These are phyloP conservation scores for Pseudogymnoascus sp. DNA, from an alignment of 2,329 filamentous ascomycete genomes.

Conservation along the genomic window DNA sequence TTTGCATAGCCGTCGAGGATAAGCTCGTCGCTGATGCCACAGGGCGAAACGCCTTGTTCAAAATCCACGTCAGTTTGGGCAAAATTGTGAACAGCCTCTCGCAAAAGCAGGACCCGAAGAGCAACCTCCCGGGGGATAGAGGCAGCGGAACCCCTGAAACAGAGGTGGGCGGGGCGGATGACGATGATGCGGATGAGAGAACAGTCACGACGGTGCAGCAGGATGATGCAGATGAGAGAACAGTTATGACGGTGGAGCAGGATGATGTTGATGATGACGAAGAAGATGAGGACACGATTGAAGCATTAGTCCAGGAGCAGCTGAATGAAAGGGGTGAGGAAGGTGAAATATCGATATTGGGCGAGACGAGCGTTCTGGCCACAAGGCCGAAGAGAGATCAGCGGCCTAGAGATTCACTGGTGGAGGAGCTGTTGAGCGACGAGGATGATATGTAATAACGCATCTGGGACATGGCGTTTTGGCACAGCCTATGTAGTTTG, in stretches of 20 bases:
- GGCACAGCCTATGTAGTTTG: not conserved
- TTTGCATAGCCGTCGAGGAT: slow-evolving; percentile 54
- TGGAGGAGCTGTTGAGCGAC: slow-evolving; percentile 27
- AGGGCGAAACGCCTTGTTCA: slow-evolving; percentile 56
- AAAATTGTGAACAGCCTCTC: slow-evolving; percentile 50
- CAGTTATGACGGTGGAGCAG: slow-evolving; percentile 15
- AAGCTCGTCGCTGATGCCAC: slow-evolving; percentile 51
- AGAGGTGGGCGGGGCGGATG: slow-evolving; percentile 31
- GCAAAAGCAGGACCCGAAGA: slow-evolving; percentile 26
- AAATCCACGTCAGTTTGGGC: slow-evolving; percentile 57
- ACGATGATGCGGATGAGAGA: slow-evolving; percentile 34
- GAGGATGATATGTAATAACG: slow-evolving; percentile 21
- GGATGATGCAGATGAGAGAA: slow-evolving; percentile 26
- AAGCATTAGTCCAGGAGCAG: not conserved
- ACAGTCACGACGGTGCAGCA: slow-evolving; percentile 36
- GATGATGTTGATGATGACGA: not conserved
- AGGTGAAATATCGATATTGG: not conserved
- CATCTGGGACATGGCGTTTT: not conserved
- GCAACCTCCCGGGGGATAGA: slow-evolving; percentile 27
- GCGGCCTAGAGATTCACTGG: slow-evolving; percentile 19
- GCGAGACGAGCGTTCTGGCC: not conserved
- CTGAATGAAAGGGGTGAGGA: not conserved
- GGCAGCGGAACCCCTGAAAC: slow-evolving; percentile 26
- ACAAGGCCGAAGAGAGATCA: not conserved
- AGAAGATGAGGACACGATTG: slow-evolving; percentile 9